Evolutionary conservation across 352 stramenopile genomes (phyloP), one percentile per base, ranked within the genome.

Genomic region (Phytophthora parvispora): DNA sequence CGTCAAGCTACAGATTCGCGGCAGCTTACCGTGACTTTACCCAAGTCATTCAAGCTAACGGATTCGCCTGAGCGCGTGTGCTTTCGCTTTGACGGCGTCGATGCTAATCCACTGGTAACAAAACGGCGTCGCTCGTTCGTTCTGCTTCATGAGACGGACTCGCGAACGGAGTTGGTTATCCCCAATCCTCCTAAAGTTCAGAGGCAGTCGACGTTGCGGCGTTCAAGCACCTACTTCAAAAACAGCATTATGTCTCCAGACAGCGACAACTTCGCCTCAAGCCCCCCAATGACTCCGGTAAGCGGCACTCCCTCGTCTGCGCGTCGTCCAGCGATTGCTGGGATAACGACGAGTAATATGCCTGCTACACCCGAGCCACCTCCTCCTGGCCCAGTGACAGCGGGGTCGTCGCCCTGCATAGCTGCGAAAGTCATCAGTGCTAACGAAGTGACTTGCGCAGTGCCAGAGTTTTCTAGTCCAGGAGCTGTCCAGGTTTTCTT

Each of bases 31-130:
- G 58, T 91, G 9, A 73, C 79, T 28, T 60, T 93, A 1, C 85
- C 83, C 10, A 89, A 87, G 48, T 60, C 51, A 0, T 82, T 86
- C n/a, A 77, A 74, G 16, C 64, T 91, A 1, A 81, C 55, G 0
- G 85, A 91, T 8, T 72, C 72, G 4, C 63, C 76, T 4, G 85
- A 93, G 43, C 81, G 81, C 9, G 74, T 87, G 2, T 83, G 77
- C 13, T 84, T 93, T n/a, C 78, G 74, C 50, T 91, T 91, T 43
- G 81, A 91, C 45, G 71, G 80, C 6, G n/a, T 66, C 1, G 52
- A 69, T 2, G 56, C 67, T 2, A 84, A 83, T n/a, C 66, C 74
- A 22, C 54, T 86, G 7, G 73, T 82, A 32, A 69, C 74, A 28
- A 88, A 81, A 24, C 79, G 81, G 5, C 81, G 77, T 5, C 75